Evolutionary conservation across 1,284 basidiomycete species (phyloP).

Genomic region (Athelia psychrophila): DNA sequence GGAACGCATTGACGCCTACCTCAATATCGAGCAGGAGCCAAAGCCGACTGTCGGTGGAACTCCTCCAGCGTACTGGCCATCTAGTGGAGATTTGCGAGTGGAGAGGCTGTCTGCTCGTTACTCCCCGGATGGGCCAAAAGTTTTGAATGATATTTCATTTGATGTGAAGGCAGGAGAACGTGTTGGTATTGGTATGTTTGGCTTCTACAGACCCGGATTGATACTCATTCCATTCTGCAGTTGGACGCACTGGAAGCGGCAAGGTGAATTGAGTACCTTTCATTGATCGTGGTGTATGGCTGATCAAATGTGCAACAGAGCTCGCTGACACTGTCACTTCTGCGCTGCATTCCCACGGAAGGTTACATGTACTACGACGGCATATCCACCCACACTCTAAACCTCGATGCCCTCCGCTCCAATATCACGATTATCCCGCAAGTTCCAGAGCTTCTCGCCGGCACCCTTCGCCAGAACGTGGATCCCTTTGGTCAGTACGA

Average conservation of each 20-base stretch:
- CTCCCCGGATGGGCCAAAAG: conserved; percentile 44
- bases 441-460: conserved; percentile 62
- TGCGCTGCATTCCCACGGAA: conserved; percentile 57
- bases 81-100: conserved; percentile 64
- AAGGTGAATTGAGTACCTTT: conserved; percentile 39
- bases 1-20: conserved; percentile 73
- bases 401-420: conserved; percentile 61
- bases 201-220: conserved; percentile 1
- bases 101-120: conserved; percentile 60
- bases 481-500: conserved; percentile 76
- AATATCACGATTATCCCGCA: conserved; percentile 64
- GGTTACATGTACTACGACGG: conserved; percentile 56
- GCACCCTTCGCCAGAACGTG: conserved; percentile 53
- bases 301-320: conserved; percentile 39
- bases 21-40: conserved; percentile 72
- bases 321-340: conserved; percentile 46
- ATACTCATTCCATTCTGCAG: conserved; percentile 23
- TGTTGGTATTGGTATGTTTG: conserved; percentile 50
- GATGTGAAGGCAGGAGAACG: conserved; percentile 56
- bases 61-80: conserved; percentile 80
- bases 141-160: conserved; percentile 55
- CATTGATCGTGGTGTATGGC: conserved; percentile 20
- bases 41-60: conserved; percentile 42
- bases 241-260: conserved; percentile 74
- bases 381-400: conserved; percentile 42